Conservation (phyloP, 2,329 filamentous ascomycete species). For the Aureobasidium mangrovei region DNA sequence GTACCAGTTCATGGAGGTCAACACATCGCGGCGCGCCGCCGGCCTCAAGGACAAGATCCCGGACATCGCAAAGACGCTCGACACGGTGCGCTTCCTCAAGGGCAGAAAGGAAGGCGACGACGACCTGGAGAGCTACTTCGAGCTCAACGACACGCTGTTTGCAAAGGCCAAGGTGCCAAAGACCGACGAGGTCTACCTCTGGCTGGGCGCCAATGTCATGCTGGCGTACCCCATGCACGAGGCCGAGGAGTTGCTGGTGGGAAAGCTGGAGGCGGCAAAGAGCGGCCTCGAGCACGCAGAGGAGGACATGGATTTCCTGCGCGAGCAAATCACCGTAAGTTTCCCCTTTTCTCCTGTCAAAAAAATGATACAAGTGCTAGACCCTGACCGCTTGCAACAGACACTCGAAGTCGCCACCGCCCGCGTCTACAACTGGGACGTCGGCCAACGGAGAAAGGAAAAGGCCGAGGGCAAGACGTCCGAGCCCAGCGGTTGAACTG, state of each 20-base stretch:
- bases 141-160: constrained; percentile 92
- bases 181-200: constrained; percentile 88
- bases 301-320: constrained; percentile 89
- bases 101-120: constrained; percentile 59
- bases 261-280: constrained; percentile 72
- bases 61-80: constrained; percentile 91
- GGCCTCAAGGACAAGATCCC: constrained; percentile 92
- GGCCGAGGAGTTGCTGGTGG: constrained; percentile 66
- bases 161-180: constrained; percentile 75
- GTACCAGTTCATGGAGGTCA: constrained; percentile 99
- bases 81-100: constrained; percentile 80
- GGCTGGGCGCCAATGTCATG: constrained; percentile 99
- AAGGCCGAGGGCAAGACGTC: constrained; percentile 38
- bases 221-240: constrained; percentile 85
- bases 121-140: constrained; percentile 84
- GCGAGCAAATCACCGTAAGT: constrained; percentile 89
- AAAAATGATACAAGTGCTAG: background rate
- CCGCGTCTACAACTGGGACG: constrained; percentile 98
- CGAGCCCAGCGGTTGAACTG: background rate
- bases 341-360: background rate
- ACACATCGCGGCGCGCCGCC: constrained; percentile 71
- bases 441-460: constrained; percentile 89
- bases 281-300: constrained; percentile 78
- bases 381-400: constrained; percentile 38
- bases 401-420: constrained; percentile 95